Evolutionary conservation across 148 eudicot genomes (phyloP).

Genomic region (Rhododendron vialii): DNA sequence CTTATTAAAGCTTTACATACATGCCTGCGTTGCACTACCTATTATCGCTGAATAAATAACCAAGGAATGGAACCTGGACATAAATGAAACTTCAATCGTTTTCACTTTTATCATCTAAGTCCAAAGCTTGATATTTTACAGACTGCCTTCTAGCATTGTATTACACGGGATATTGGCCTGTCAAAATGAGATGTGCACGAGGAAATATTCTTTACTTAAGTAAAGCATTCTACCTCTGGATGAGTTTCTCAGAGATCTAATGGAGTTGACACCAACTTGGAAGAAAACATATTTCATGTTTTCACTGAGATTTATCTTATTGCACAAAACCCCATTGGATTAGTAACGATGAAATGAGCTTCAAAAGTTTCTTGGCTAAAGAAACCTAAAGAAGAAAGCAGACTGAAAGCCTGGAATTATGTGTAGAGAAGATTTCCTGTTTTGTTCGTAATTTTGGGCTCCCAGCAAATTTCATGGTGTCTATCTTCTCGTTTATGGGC

Average conservation of each 20-base stretch:
- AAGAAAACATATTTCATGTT: not conserved
- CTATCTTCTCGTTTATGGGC: not conserved
- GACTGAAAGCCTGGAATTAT: not conserved
- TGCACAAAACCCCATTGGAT: not conserved
- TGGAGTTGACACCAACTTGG: not conserved
- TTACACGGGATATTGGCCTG: not conserved
- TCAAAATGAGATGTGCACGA: not conserved
- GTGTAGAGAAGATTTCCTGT: not conserved
- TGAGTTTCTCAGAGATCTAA: slow-evolving; percentile 1
- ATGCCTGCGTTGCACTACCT: not conserved
- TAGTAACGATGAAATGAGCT: not conserved
- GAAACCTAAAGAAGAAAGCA: not conserved
- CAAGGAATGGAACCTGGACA: not conserved
- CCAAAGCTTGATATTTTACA: not conserved
- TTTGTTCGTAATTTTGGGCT: not conserved
- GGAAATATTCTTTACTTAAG: not conserved
- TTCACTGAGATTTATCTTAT: not conserved
- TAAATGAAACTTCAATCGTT: not conserved
- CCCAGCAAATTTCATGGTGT: not conserved
- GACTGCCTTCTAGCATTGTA: not conserved
- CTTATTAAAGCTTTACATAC: not conserved
- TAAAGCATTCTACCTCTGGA: not conserved
- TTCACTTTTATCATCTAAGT: not conserved
- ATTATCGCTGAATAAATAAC: not conserved
- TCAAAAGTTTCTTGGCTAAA: not conserved